A percentile compares a stretch with the other conserved stretches of the same genome.
phyloP scores from a whole-genome alignment of 169 alveolate species.

The Theileria equi region DNA sequence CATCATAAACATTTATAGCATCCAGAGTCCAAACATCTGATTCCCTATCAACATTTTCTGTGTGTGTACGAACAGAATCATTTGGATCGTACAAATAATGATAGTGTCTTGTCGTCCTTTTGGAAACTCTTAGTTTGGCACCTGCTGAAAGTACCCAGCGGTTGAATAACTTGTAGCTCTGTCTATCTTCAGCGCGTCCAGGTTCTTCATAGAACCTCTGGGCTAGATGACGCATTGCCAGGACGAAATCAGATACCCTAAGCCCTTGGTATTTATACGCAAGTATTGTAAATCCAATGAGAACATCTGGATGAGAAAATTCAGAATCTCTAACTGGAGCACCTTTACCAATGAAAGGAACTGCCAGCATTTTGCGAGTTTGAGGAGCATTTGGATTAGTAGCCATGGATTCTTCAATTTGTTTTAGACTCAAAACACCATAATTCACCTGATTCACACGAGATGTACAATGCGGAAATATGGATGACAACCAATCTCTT shows the following conservation, averaged over 20 bases:
- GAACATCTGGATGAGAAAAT: slow-evolving; percentile 89
- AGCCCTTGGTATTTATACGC: slow-evolving; percentile 86
- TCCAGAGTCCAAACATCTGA: slow-evolving; percentile 70
- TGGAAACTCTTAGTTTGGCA: slow-evolving; percentile 30
- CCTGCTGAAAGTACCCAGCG: slow-evolving; percentile 61
- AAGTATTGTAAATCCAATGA: slow-evolving; percentile 84
- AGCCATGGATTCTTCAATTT: slow-evolving; percentile 40
- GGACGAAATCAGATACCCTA: slow-evolving; percentile 79
- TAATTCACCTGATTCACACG: slow-evolving; percentile 79
- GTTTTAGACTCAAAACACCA: slow-evolving; percentile 69
- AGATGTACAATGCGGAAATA: slow-evolving; percentile 83
- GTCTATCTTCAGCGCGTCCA: slow-evolving; percentile 31
- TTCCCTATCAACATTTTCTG: slow-evolving; percentile 16
- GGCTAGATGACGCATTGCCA: slow-evolving; percentile 68
- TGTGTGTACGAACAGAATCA: slow-evolving; percentile 11
- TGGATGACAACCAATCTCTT: slow-evolving; percentile 82
- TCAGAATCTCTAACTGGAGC: slow-evolving; percentile 88
- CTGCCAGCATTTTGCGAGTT: slow-evolving; percentile 85
- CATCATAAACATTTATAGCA: slow-evolving; percentile 77
- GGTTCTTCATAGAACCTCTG: slow-evolving; percentile 65
- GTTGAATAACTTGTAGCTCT: slow-evolving; percentile 40
- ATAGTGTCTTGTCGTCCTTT: slow-evolving; percentile 41
- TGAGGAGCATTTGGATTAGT: slow-evolving; percentile 50
- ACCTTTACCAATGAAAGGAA: slow-evolving; percentile 91
- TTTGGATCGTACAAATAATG: slow-evolving; percentile 35